phyloP scores from a whole-genome alignment of 2,329 filamentous ascomycete species.

The Epichloe gansuensis region DNA sequence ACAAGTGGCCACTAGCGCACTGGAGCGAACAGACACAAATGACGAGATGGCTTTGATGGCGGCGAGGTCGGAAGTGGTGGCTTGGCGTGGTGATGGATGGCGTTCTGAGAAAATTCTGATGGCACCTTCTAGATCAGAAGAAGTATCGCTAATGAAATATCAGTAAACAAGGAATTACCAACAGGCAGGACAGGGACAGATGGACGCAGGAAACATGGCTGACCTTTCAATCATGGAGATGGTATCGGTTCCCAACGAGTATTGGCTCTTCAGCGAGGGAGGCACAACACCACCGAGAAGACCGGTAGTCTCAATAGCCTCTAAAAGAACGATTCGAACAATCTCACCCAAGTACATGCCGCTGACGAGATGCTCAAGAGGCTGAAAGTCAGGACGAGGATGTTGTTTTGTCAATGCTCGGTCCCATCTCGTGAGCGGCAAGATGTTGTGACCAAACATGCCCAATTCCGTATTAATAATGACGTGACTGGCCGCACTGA shows the following conservation, averaged over 20 bases:
- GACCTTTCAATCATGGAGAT: constrained; percentile 46
- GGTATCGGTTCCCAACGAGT: constrained; percentile 48
- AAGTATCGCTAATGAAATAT: constrained; percentile 27
- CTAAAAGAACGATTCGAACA: constrained; percentile 42
- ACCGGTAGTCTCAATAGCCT: constrained; percentile 42
- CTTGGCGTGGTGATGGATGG: constrained; percentile 32
- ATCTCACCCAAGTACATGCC: constrained; percentile 57
- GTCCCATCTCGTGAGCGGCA: constrained; percentile 52
- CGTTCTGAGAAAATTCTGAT: constrained; percentile 34
- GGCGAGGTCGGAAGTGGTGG: constrained; percentile 34
- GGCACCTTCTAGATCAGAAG: constrained; percentile 29
- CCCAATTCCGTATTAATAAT: constrained; percentile 55
- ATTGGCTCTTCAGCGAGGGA: constrained; percentile 35
- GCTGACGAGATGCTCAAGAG: constrained; percentile 48
- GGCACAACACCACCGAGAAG: constrained; percentile 45
- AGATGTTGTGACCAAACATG: constrained; percentile 49
- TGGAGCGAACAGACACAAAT: constrained; percentile 43
- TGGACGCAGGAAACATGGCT: constrained; percentile 12
- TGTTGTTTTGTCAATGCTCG: constrained; percentile 36
- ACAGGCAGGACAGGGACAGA: not conserved
- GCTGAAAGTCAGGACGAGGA: constrained; percentile 46
- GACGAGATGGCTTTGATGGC: constrained; percentile 40
- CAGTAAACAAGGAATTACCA: not conserved
- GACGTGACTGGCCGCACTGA: constrained; percentile 44
- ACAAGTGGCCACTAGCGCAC: constrained; percentile 44